Base-by-base conservation (phyloP, 805 yeast species). In the Citeromyces nyonsensis region DNA sequence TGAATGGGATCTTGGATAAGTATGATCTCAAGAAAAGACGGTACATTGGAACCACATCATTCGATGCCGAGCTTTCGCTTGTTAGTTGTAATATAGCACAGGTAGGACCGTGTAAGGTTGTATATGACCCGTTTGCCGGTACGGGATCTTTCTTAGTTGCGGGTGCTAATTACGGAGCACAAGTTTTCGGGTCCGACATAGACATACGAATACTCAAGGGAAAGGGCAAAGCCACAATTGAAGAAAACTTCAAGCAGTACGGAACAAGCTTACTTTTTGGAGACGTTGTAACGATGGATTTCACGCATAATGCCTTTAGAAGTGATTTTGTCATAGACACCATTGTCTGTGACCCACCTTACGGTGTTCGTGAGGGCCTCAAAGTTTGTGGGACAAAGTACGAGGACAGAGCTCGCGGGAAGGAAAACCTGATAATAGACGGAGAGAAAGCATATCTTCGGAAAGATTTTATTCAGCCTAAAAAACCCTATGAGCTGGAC, bases 331-430 rank as follows among this genome's bases (percentile, higher is more conserved):
- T 42, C 18, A 63, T 91, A 10, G 95, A 91, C 48, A 64, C 81
- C 1, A 88, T 91, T 4, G 69, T 88, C 2, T 85, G 96, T 48
- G 98, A 91, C 54, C 98, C 98, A 2, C 98, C 98, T 0, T 91
- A 91, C 51, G 98, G 98, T 9, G 93, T 91, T 3, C 64, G 98
- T 43, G 98, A 91, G 52, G 94, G 97, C 3, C 67, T 91, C 34
- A 85, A 84, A 49, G 95, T 85, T 1, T 71, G 94, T 35, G 98
- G 98, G 4, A 80, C 93, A 4, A 73, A 67, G 40, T 54, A 66
- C 38, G 45, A 44, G 20, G 73, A 64, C 34, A 71, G 67, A 44
- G 78, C 78, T 28, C 67, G 57, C 7, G 94, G 88, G 0, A 70
- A 82, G 43, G 94, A 83, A 46, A 56, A 68, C 28, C 59, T 78